These are phyloP conservation scores for Scheffersomyces parashehatae DNA, from an alignment of 1,139 yeast species.

Conservation along the genomic window DNA sequence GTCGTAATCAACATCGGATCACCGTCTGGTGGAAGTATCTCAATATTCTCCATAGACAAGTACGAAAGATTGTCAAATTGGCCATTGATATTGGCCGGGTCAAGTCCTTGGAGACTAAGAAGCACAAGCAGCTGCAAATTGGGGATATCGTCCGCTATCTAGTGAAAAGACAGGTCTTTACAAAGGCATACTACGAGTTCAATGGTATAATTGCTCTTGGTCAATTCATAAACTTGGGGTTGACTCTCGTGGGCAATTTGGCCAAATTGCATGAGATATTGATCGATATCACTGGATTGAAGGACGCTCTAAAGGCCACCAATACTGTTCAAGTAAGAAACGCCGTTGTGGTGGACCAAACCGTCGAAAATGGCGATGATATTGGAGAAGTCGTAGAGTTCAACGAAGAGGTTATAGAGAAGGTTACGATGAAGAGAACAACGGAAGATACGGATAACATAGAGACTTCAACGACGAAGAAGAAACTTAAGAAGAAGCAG, in stretches of 20 bases:
- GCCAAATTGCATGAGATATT: constrained; percentile 47
- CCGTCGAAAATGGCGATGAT: constrained; percentile 21
- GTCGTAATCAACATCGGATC: constrained; percentile 73
- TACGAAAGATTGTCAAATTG: constrained; percentile 39
- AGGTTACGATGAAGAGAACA: constrained; percentile 3
- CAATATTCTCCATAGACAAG: constrained; percentile 60
- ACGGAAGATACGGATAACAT: constrained; percentile 2
- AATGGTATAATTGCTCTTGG: constrained; percentile 72
- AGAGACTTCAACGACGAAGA: constrained; percentile 6
- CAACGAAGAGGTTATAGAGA: constrained; percentile 3
- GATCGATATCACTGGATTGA: constrained; percentile 21
- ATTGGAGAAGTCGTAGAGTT: constrained; percentile 23
- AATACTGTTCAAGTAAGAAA: constrained; percentile 16
- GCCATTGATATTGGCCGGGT: constrained; percentile 20
- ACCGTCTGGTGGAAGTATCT: constrained; percentile 77
- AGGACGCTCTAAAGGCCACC: constrained; percentile 1
- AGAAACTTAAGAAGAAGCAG: constrained; percentile 11
- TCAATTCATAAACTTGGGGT: constrained; percentile 74
- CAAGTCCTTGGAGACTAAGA: constrained; percentile 14
- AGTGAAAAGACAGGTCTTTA: constrained; percentile 37
- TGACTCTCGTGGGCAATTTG: constrained; percentile 61
- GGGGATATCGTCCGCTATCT: constrained; percentile 34
- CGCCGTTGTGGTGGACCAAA: constrained; percentile 10
- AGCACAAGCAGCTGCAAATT: constrained; percentile 16
- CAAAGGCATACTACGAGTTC: constrained; percentile 58